Percentiles rank a stretch among this genome's conserved stretches.
Evolutionary conservation across 2,329 filamentous ascomycete species (phyloP).

Genomic region (Sclerotinia minor): DNA sequence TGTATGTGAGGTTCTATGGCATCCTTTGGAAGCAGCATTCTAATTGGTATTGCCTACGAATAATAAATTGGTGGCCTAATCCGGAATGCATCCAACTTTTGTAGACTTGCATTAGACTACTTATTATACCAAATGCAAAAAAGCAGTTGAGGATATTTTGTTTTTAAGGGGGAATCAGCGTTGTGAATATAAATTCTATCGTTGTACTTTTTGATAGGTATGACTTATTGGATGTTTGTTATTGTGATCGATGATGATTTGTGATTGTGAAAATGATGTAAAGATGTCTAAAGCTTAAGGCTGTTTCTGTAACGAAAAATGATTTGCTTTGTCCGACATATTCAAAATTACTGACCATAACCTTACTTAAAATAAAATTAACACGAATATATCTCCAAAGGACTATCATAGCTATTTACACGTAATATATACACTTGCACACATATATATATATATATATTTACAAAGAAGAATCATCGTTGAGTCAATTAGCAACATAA

Average conservation of each 20-base stretch:
- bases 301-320: not conserved
- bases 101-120: constrained; percentile 41
- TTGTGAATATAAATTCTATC: constrained; percentile 13
- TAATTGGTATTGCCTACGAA: constrained; percentile 24
- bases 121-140: constrained; percentile 38
- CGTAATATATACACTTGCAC: no score
- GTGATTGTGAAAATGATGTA: not conserved
- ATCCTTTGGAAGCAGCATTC: constrained; percentile 28
- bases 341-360: not conserved
- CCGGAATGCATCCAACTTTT: constrained; percentile 30
- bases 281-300: not conserved
- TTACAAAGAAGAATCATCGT: not conserved
- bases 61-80: constrained; percentile 23
- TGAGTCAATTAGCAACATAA: no score
- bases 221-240: not conserved
- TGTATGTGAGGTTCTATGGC: constrained; percentile 31
- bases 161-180: not conserved
- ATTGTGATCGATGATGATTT: constrained; percentile 3
- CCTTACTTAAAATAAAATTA: no score
- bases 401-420: no score
- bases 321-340: not conserved
- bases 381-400: not conserved
- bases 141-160: constrained; percentile 22
- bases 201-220: not conserved
- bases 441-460: not conserved